Conservation (phyloP, 2,329 filamentous ascomycete genomes). For the Didymella keratinophila region DNA sequence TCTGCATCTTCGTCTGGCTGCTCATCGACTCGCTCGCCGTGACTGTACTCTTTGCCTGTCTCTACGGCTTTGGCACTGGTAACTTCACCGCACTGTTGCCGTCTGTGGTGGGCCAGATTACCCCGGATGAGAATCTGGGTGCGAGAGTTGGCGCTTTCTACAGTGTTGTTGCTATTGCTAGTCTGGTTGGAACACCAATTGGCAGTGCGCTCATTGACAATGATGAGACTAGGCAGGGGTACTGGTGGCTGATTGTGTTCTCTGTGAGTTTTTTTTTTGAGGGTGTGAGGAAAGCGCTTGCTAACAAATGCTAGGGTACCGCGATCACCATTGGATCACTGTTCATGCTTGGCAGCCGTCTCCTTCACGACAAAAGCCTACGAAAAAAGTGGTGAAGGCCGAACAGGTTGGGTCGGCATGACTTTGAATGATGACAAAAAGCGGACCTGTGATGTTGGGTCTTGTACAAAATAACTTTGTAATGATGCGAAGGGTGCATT, state of each 20-base stretch:
- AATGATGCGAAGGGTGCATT: too few relatives aligned
- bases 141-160: slow-evolving; percentile 71
- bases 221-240: slow-evolving; percentile 29
- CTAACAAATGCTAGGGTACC: slow-evolving; percentile 18
- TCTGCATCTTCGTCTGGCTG: slow-evolving; percentile 66
- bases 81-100: slow-evolving; percentile 70
- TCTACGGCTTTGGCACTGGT: slow-evolving; percentile 75
- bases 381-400: slow-evolving; percentile 24
- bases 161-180: slow-evolving; percentile 68
- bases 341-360: slow-evolving; percentile 33
- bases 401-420: too few relatives aligned
- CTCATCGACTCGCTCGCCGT: slow-evolving; percentile 58
- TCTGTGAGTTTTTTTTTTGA: slow-evolving; percentile 27
- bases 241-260: slow-evolving; percentile 37
- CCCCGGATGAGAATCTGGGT: slow-evolving; percentile 73
- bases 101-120: slow-evolving; percentile 73
- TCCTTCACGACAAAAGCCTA: slow-evolving; percentile 25
- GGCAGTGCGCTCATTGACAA: slow-evolving; percentile 57
- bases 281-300: neutral
- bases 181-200: slow-evolving; percentile 72
- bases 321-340: slow-evolving; percentile 26
- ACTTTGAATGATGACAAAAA: too few relatives aligned
- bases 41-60: slow-evolving; percentile 69
- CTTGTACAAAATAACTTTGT: too few relatives aligned
- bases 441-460: too few relatives aligned